phyloP scores from a whole-genome alignment of 148 eudicot genomes.

The Drosera capensis region DNA sequence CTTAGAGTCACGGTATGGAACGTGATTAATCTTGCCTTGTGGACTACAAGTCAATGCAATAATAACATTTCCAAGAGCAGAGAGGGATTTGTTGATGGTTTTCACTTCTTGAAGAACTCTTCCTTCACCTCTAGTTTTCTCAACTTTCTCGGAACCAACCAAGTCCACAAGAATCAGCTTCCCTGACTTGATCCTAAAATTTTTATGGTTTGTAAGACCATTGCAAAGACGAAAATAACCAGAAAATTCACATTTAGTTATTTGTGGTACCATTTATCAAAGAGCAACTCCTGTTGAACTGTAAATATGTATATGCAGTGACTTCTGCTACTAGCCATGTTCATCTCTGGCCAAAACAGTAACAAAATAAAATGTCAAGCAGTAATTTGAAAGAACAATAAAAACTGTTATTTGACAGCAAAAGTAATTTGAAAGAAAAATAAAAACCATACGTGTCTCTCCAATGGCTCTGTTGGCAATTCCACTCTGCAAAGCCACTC shows the following conservation, averaged over 20 bases:
- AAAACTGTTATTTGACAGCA: neutral
- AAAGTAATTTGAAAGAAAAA: slow-evolving; percentile 1
- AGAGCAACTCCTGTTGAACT: slow-evolving; percentile 35
- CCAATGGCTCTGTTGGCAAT: slow-evolving; percentile 87
- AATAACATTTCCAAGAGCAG: slow-evolving; percentile 88
- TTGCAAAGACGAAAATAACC: neutral
- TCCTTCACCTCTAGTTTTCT: slow-evolving; percentile 88
- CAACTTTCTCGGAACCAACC: slow-evolving; percentile 92
- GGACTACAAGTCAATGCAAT: slow-evolving; percentile 65
- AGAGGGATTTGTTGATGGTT: slow-evolving; percentile 77
- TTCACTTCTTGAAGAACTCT: slow-evolving; percentile 84
- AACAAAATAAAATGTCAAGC: neutral
- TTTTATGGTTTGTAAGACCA: neutral
- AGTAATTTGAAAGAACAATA: neutral
- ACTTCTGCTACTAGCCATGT: slow-evolving; percentile 88
- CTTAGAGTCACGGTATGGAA: slow-evolving; percentile 85
- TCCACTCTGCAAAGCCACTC: slow-evolving; percentile 47
- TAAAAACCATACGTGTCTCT: slow-evolving; percentile 68
- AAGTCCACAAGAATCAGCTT: slow-evolving; percentile 79
- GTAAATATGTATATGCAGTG: slow-evolving; percentile 71
- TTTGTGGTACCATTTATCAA: slow-evolving; percentile 38
- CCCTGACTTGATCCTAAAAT: slow-evolving; percentile 41
- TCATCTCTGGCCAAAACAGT: slow-evolving; percentile 49
- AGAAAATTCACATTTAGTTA: no score
- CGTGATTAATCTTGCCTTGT: slow-evolving; percentile 42